A percentile compares a stretch with the other conserved stretches of the same genome.
Evolutionary conservation across 78 protist species (phyloP).

Genomic region (Dictyostelium intermedium): DNA sequence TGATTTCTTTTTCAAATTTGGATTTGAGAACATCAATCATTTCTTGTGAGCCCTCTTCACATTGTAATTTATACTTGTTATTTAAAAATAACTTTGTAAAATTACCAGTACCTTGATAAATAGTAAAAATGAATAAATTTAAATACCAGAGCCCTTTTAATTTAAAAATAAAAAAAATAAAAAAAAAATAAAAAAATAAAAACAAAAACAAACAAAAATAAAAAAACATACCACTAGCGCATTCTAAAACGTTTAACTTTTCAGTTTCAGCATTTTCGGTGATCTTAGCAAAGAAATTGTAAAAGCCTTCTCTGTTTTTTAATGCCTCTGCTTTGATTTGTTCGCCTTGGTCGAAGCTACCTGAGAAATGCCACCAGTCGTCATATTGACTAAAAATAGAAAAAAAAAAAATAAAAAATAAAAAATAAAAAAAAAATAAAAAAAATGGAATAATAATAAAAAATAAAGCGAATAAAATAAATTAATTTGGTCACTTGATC

Average conservation of each 20-base stretch:
- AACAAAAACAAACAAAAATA: neutral
- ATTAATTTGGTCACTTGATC: neutral
- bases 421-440: neutral
- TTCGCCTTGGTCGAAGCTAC: slow-evolving; percentile 19
- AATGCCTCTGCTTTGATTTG: neutral
- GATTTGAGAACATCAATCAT: slow-evolving; percentile 8
- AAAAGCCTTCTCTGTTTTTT: neutral
- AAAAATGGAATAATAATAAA: neutral
- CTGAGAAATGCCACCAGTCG: slow-evolving; percentile 12
- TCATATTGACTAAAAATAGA: slow-evolving; percentile 15
- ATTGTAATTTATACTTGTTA: neutral
- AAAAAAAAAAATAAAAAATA: neutral
- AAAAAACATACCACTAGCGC: neutral
- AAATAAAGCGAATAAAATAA: neutral
- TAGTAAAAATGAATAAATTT: no score
- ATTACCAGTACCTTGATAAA: slow-evolving; percentile 15
- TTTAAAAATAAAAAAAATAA: no score
- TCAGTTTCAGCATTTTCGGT: neutral
- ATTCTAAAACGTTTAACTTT: slow-evolving; percentile 4
- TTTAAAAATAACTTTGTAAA: slow-evolving; percentile 24
- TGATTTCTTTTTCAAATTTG: neutral
- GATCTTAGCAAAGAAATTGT: neutral
- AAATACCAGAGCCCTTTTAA: no score
- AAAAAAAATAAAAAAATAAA: no score
- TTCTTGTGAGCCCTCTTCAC: slow-evolving; percentile 38